Conservation (phyloP, 352 stramenopile species). For the Phytophthora agathidicida region DNA sequence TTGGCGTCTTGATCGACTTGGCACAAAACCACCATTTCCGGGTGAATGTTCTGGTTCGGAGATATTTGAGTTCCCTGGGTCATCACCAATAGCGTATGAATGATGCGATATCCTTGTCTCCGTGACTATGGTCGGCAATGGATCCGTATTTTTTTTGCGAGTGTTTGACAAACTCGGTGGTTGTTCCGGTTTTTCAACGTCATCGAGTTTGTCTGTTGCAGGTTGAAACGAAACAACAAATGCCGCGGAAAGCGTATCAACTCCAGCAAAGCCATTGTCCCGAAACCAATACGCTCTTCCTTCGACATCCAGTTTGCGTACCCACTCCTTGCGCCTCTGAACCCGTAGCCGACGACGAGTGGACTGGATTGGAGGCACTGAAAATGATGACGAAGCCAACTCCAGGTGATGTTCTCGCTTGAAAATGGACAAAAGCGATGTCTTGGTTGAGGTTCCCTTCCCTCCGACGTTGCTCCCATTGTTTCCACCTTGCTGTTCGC, state of each 20-base stretch:
- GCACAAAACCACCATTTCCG: too few relatives aligned
- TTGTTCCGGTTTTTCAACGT: background rate
- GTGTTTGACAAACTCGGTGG: too few relatives aligned
- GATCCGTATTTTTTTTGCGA: too few relatives aligned
- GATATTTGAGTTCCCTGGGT: background rate
- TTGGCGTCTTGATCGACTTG: too few relatives aligned
- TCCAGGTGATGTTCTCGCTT: background rate
- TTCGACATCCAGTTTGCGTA: slow-evolving; percentile 31
- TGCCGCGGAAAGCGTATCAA: background rate
- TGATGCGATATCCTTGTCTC: too few relatives aligned
- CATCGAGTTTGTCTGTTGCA: background rate
- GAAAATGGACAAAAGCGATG: slow-evolving; percentile 5
- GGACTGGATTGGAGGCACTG: background rate
- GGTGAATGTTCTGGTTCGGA: background rate
- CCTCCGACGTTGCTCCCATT: background rate
- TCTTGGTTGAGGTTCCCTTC: too few relatives aligned
- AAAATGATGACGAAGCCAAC: background rate
- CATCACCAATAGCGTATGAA: background rate
- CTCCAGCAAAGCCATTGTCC: background rate
- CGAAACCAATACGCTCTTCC: slow-evolving; percentile 28
- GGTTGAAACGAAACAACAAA: slow-evolving; percentile 18
- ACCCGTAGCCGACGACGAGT: slow-evolving; percentile 8
- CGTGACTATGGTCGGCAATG: too few relatives aligned
- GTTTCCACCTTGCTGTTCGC: background rate
- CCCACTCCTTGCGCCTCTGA: slow-evolving; percentile 39